Evolutionary conservation across 176 grass and related monocot species (phyloP).

Genomic region (Juncus inflexus): DNA sequence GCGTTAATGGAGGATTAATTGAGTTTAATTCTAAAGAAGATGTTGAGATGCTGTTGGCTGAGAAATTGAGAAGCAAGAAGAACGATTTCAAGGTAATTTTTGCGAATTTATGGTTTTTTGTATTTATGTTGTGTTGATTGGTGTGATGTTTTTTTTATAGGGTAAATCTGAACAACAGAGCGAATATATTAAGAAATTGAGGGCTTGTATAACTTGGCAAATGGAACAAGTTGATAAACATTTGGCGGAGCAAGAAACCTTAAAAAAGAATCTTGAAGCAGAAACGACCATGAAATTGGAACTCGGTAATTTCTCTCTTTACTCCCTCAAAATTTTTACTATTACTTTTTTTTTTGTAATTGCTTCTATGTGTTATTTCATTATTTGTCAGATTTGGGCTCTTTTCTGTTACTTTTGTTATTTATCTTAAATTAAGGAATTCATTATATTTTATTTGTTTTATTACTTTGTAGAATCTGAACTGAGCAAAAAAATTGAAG

Average conservation of each 20-base stretch:
- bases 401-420: not conserved
- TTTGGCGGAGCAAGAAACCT: conserved; percentile 62
- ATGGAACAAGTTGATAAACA: conserved; percentile 63
- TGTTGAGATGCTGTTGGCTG: conserved; percentile 72
- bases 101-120: not conserved
- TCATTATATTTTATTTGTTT: not conserved
- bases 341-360: no score
- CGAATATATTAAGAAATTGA: conserved; percentile 85
- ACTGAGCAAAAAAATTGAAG: conserved; percentile 41
- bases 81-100: conserved; percentile 70
- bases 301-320: conserved; percentile 45
- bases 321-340: no score
- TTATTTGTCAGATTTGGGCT: not conserved
- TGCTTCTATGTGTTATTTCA: not conserved
- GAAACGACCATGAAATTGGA: conserved; percentile 49
- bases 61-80: conserved; percentile 93
- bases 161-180: conserved; percentile 73
- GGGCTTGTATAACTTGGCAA: conserved; percentile 59
- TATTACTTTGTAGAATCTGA: conserved; percentile 39
- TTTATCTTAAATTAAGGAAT: not conserved
- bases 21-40: conserved; percentile 75
- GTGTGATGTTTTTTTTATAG: conserved; percentile 25
- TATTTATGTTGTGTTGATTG: not conserved
- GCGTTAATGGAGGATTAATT: conserved; percentile 7
- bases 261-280: conserved; percentile 34